Percentiles rank a stretch among this genome's conserved stretches.
These are phyloP conservation scores for Begonia masoniana DNA, from an alignment of 306 rosid genomes.

Conservation along the genomic window DNA sequence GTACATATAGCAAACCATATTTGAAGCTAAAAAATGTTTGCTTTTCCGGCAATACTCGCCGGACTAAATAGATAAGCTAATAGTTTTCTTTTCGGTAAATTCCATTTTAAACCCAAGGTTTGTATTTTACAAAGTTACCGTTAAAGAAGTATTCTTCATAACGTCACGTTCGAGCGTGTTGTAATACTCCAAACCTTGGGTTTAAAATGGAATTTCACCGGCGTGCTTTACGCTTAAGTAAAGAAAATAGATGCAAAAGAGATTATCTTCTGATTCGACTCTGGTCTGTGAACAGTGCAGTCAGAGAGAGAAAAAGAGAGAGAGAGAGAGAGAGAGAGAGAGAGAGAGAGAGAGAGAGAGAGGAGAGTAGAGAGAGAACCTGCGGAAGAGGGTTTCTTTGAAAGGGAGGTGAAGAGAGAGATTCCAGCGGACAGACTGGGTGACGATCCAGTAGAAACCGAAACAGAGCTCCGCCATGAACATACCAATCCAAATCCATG, in stretches of 20 bases:
- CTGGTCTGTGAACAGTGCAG: neutral
- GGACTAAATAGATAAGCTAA: no score
- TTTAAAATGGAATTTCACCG: no score
- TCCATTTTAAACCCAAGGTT: no score
- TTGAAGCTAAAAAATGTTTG: neutral
- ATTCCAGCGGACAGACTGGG: slow-evolving; percentile 48
- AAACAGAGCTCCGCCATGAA: slow-evolving; percentile 23
- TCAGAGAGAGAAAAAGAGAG: neutral
- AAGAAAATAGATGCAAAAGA: neutral
- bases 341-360: neutral
- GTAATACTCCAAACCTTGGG: no score
- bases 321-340: neutral
- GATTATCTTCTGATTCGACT: neutral
- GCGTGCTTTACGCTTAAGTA: no score
- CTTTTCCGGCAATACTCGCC: neutral
- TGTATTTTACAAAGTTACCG: no score
- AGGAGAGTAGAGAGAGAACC: slow-evolving; percentile 24
- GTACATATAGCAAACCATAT: neutral
- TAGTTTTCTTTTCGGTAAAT: neutral
- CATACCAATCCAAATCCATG: slow-evolving; percentile 31
- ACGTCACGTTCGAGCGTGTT: no score
- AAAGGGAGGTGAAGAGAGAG: slow-evolving; percentile 17
- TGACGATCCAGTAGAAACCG: slow-evolving; percentile 47
- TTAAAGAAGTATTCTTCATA: no score
- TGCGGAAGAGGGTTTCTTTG: slow-evolving; percentile 24